These are phyloP conservation scores for Hypericum androsaemum DNA, from an alignment of 345 rosid genomes.

Conservation along the genomic window DNA sequence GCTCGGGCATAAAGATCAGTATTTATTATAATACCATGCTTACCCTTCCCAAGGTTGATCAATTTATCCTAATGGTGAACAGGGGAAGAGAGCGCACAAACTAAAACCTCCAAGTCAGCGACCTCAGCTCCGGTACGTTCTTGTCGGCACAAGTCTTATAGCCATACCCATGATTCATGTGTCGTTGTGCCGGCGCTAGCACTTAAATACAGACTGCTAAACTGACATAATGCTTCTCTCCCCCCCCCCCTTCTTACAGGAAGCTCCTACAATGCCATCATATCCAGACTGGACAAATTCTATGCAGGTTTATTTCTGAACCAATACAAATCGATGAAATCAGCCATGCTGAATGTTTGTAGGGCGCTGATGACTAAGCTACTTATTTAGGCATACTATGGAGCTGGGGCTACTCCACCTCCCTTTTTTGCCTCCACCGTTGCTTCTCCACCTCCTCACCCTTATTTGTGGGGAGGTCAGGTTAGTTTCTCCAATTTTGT, in stretches of 20 bases:
- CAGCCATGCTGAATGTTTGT: conserved; percentile 1
- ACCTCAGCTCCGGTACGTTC: conserved; percentile 60
- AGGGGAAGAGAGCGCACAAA: conserved; percentile 57
- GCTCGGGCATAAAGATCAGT: too few species aligned
- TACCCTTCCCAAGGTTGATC: neutral
- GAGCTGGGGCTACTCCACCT: conserved; percentile 75
- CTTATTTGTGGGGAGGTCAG: conserved; percentile 90
- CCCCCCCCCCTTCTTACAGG: conserved; percentile 30
- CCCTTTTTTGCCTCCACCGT: conserved; percentile 80
- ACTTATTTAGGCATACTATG: conserved; percentile 73
- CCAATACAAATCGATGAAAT: conserved; percentile 6
- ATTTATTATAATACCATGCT: too few species aligned
- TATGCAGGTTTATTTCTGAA: conserved; percentile 56
- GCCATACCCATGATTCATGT: too few species aligned
- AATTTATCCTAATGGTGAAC: conserved; percentile 51
- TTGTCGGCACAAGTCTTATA: neutral
- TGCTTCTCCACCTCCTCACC: conserved; percentile 78
- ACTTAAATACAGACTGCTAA: too few species aligned
- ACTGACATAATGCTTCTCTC: neutral
- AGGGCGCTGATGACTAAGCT: conserved; percentile 16
- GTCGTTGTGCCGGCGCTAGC: too few species aligned
- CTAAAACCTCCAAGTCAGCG: conserved; percentile 64
- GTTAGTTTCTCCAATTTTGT: conserved; percentile 27
- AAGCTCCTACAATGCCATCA: conserved; percentile 49
- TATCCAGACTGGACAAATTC: conserved; percentile 86